Percentiles rank a stretch among this genome's conserved stretches.
phyloP scores from a whole-genome alignment of 805 yeast species.

The Candida gorgasii region DNA sequence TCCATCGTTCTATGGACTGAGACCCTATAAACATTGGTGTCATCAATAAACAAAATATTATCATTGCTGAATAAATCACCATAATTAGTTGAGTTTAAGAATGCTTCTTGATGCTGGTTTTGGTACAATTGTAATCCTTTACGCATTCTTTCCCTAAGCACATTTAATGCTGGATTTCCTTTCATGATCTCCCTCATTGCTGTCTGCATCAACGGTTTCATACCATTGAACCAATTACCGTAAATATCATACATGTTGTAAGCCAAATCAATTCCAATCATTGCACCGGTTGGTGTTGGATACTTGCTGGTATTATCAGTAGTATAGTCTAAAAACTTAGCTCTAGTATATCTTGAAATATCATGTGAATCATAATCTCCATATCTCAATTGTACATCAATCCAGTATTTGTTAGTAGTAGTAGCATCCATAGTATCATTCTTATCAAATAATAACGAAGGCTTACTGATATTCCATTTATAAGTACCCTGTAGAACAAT shows the following conservation, averaged over 20 bases:
- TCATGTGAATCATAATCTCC: constrained; percentile 99
- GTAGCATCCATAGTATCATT: constrained; percentile 63
- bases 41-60: constrained; percentile 85
- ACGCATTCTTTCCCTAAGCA: constrained; percentile 87
- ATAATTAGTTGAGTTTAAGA: constrained; percentile 84
- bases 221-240: constrained; percentile 97
- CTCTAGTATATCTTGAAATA: constrained; percentile 87
- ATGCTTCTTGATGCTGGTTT: constrained; percentile 90
- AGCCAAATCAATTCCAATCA: constrained; percentile 89
- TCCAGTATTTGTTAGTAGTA: constrained; percentile 77
- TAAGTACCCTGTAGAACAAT: constrained; percentile 71
- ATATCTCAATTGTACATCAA: constrained; percentile 91
- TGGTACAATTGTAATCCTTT: constrained; percentile 93
- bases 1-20: constrained; percentile 88
- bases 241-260: constrained; percentile 95
- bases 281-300: constrained; percentile 90
- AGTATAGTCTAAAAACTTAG: constrained; percentile 91
- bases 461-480: constrained; percentile 81
- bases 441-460: constrained; percentile 74
- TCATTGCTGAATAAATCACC: constrained; percentile 87
- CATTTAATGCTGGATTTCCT: constrained; percentile 89
- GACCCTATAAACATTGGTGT: constrained; percentile 90
- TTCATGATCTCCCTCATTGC: constrained; percentile 95
- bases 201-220: constrained; percentile 84
- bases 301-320: constrained; percentile 81